Evolutionary conservation across 768 basidiomycete genomes (phyloP), one percentile per base, ranked within the genome.

Genomic region (Crepidotus variabilis): DNA sequence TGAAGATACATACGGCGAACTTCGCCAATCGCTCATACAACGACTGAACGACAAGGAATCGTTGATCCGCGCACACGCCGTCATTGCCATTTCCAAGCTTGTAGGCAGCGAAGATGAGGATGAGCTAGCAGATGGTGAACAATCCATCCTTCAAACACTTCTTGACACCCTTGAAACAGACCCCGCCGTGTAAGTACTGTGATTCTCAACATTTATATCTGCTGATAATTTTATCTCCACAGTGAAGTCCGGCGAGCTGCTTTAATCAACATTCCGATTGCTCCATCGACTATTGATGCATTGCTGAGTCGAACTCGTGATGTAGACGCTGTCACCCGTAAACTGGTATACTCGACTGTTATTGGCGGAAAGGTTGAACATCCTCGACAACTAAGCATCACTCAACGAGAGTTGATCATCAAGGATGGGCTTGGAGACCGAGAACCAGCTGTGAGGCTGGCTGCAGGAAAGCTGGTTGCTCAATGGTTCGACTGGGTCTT

Each of bases 211-310:
- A 10, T 43, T 46, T 18, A 16, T 8, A 2, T 14, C 13, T 24
- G 18, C 21, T 28, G 13, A 51, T 21, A 46, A 32, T 48, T 9
- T 8, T 20, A 39, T 22, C 20, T 18, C 10, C 18, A 55, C 56
- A 82, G 93, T 1, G 96, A 98, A 62, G 95, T 98, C n/a, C 91
- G 96, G 11, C 86, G 94, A 22, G 90, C 93, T 0, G 88, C 89
- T 1, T 78, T 98, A 0, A 75, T 94, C 56, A 87, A 90, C 61
- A 75, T 94, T 1, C 87, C 92, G 1, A 72, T 88, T 16, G 76
- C 80, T 0, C 77, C 78, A 1, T 65, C 72, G 0, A 92, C 90
- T 0, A 71, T 98, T 3, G 76, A 84, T 4, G 67, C 77, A 2
- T 77, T 98, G 51, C 82, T 98, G 18, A 78, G 83, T 5, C 84